Percentiles rank a stretch among this genome's conserved stretches.
These are phyloP conservation scores for Staphylotrichum tortipilum DNA, from an alignment of 495 filamentous ascomycete species.

Conservation along the genomic window DNA sequence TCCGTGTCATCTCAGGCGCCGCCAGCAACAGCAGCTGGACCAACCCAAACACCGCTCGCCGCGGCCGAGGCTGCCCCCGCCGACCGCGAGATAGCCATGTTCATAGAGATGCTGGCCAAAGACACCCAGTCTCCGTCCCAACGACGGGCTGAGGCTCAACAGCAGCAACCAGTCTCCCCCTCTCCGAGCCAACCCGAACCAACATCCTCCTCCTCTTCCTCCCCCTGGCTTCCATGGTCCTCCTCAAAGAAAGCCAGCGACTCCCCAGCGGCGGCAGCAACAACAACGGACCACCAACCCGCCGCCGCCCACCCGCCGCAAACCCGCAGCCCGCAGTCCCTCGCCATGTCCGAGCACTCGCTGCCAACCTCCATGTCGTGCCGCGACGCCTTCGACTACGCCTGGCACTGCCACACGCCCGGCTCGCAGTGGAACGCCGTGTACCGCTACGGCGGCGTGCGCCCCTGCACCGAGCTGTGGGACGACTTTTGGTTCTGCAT, in stretches of 20 bases:
- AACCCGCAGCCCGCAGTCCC: constrained; percentile 17
- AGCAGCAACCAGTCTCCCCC: neutral
- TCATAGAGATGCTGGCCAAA: constrained; percentile 30
- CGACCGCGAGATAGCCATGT: constrained; percentile 37
- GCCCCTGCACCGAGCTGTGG: constrained; percentile 72
- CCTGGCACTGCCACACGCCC: constrained; percentile 90
- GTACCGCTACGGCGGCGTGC: constrained; percentile 73
- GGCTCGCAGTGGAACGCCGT: constrained; percentile 74
- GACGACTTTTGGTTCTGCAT: constrained; percentile 94
- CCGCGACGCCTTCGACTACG: constrained; percentile 79
- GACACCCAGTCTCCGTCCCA: constrained; percentile 15
- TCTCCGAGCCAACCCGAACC: neutral
- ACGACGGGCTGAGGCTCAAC: neutral
- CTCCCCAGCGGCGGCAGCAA: neutral
- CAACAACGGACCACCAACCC: neutral
- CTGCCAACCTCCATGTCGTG: constrained; percentile 81
- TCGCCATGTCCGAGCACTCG: constrained; percentile 46
- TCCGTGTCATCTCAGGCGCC: constrained; percentile 12
- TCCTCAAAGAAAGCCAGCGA: neutral
- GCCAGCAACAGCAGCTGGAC: neutral
- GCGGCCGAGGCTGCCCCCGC: constrained; percentile 5
- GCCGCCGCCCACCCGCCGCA: constrained; percentile 5
- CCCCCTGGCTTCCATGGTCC: constrained; percentile 18
- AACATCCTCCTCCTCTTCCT: neutral
- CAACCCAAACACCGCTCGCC: constrained; percentile 2